Base-by-base conservation (phyloP, 2,329 filamentous ascomycete species). In the Botrytis squamosa region DNA sequence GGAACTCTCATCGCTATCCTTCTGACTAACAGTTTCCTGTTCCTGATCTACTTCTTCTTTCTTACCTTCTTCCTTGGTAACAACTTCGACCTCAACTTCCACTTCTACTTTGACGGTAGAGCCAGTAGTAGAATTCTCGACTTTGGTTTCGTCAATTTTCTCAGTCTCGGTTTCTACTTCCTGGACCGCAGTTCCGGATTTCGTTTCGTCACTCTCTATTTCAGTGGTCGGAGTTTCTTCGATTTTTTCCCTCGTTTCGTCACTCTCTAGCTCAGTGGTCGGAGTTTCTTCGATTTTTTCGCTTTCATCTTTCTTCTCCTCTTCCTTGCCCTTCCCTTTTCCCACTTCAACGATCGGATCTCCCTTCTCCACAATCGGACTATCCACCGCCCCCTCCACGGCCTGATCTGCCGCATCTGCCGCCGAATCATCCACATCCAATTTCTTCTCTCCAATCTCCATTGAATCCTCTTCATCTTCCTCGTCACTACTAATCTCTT, bases 401-500 rank as follows among this genome's bases (percentile, higher is more conserved):
- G 72, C 69, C 38, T 64, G 36, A 71, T 74, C 69, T 6, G 68
- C 69, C 8, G 72, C 72, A 62, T 74, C 72, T 7, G 72, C 68
- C 8, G 72, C 72, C 46, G 72, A 74, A 71, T 74, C 72, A 66
- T 74, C 72, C 10, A 74, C 72, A 55, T 74, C 72, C 18, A 74
- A 38, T 3, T 71, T 72, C 22, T 73, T 73, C 52, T 76, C 71
- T 7, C 74, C 72, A 29, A 73, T 70, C 33, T 75, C 66, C 42
- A 65, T 71, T 3, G 33, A n/a, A 52, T 55, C 29, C 44, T 73
- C 63, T 4, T 73, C 70, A 14, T 73, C 74, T 36, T 72, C 65
- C 25, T 71, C 71, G 81, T 86, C 84, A 76, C 83, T 84, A 36
- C 84, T 82, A 52, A 82, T 84, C 78, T 86, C 85, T 72, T 86